Base-by-base conservation (phyloP, 75 land plant genomes). In the Picea sitchensis region DNA sequence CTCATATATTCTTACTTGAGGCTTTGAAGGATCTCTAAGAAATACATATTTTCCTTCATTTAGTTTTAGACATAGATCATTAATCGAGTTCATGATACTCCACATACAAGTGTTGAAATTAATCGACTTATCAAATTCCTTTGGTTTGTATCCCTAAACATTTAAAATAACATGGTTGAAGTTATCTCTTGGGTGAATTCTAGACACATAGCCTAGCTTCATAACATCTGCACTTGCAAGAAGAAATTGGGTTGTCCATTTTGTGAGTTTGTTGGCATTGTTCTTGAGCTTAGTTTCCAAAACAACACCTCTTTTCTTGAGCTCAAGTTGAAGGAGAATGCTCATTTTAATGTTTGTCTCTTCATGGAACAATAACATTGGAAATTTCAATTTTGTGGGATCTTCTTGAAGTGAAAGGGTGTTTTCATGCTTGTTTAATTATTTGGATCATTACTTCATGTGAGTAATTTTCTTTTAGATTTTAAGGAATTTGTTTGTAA, bases 191-290 rank as follows among this genome's bases (percentile, higher is more conserved):
- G 99, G 97, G 82, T 96, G 99, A 64, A 88, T 86, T 80, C 99
- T 87, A 2, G 99, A 94, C 71, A 96, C 99, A 84, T 94, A 96
- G 1, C 99, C 99, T 21, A 96, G 80, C 80, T 96, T 96, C 99
- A 96, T 96, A 85, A 91, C 83, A 78, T 96, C 99, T 1, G 95
- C 98, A 73, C 91, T 84, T 12, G 90, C 90, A 75, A 96, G 85
- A 44, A 96, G 86, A 0, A 97, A 95, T 75, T 96, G 99, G 1
- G 97, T 95, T 41, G 97, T 96, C 99, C 99, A 96, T 79, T 92
- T 94, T 2, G 97, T 97, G 12, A 96, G 81, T 87, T 94, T 96
- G 82, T 96, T 96, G 2, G 95, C 98, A 76, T 96, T 94, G 80
- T 96, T 94, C 84, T 94, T 96, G 32, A 94, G 85, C 86, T 96